These are phyloP conservation scores for Volutella citrinella DNA, from an alignment of 2,329 filamentous ascomycete genomes.

Conservation along the genomic window DNA sequence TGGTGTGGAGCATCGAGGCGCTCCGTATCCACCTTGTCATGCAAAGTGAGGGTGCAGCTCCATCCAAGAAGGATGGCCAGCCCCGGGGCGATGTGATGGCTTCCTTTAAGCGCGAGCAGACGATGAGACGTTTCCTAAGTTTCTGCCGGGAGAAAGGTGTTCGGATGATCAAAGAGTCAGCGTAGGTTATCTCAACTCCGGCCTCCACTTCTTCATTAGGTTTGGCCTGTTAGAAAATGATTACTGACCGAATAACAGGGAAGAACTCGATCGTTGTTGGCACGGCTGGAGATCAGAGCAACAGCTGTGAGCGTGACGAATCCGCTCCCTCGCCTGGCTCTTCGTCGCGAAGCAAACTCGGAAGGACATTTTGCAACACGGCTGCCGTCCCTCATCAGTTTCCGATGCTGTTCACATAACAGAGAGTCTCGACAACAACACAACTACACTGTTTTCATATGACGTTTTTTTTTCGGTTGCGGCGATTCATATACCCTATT, in stretches of 20 bases:
- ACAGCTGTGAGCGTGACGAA: too few relatives aligned
- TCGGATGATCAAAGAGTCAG: conserved; percentile 34
- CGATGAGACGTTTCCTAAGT: conserved; percentile 49
- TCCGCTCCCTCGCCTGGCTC: too few relatives aligned
- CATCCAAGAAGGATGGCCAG: conserved; percentile 28
- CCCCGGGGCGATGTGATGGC: conserved; percentile 47
- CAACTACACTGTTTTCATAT: too few relatives aligned
- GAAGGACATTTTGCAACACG: too few relatives aligned
- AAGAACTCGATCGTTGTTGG: conserved; percentile 37
- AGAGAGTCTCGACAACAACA: too few relatives aligned
- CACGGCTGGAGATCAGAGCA: conserved; percentile 31
- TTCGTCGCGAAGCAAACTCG: too few relatives aligned
- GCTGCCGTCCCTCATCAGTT: too few relatives aligned
- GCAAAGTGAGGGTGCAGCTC: conserved; percentile 22
- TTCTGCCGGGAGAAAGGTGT: conserved; percentile 45
- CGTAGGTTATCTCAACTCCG: conserved; percentile 33
- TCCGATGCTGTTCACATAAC: too few relatives aligned
- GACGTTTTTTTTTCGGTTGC: too few relatives aligned
- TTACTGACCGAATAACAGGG: conserved; percentile 26
- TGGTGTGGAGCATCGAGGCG: conserved; percentile 42
- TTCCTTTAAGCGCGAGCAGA: conserved; percentile 50
- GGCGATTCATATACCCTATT: too few relatives aligned
- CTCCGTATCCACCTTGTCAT: conserved; percentile 42
- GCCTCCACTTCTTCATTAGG: not conserved
- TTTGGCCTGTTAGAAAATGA: too few relatives aligned